Conservation (phyloP, 2,329 filamentous ascomycete genomes). For the Hawksworthiomyces lignivorus region DNA sequence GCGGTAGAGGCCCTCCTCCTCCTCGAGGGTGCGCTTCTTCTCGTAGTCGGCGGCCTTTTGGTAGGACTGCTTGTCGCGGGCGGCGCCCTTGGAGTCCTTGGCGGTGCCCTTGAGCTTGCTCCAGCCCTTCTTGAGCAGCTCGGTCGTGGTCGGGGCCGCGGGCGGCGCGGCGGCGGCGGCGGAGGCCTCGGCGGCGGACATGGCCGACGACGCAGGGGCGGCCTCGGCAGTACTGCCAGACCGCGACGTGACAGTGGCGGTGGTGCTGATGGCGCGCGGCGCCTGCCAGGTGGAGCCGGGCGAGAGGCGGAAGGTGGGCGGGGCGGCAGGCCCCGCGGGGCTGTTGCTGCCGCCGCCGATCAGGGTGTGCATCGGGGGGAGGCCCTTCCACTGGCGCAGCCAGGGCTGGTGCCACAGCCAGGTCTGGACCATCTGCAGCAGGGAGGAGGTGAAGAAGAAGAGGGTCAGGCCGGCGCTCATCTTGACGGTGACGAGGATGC, state of each 20-base stretch:
- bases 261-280: slow-evolving; percentile 22
- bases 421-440: slow-evolving; percentile 34
- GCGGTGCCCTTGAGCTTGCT: slow-evolving; percentile 13
- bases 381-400: slow-evolving; percentile 30
- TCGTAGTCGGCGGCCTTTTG: slow-evolving; percentile 21
- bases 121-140: slow-evolving; percentile 15
- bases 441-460: slow-evolving; percentile 46
- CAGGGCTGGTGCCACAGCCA: slow-evolving; percentile 31
- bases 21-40: slow-evolving; percentile 58
- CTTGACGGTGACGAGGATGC: slow-evolving; percentile 36
- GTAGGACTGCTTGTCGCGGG: slow-evolving; percentile 8
- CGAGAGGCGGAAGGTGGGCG: slow-evolving; percentile 10
- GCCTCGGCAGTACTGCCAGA: not conserved
- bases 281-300: slow-evolving; percentile 21
- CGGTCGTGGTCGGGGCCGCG: slow-evolving; percentile 8
- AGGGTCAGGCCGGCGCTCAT: slow-evolving; percentile 47
- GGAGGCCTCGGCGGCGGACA: not conserved
- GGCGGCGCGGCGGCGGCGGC: slow-evolving; percentile 10
- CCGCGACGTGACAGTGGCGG: slow-evolving; percentile 8
- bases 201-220: slow-evolving; percentile 9
- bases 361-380: slow-evolving; percentile 24
- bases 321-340: not conserved
- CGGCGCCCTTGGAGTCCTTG: slow-evolving; percentile 14
- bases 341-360: not conserved
- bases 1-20: slow-evolving; percentile 15